These are phyloP conservation scores for Ceratobasidium sp. DNA, from an alignment of 1,284 basidiomycete species.

Conservation along the genomic window DNA sequence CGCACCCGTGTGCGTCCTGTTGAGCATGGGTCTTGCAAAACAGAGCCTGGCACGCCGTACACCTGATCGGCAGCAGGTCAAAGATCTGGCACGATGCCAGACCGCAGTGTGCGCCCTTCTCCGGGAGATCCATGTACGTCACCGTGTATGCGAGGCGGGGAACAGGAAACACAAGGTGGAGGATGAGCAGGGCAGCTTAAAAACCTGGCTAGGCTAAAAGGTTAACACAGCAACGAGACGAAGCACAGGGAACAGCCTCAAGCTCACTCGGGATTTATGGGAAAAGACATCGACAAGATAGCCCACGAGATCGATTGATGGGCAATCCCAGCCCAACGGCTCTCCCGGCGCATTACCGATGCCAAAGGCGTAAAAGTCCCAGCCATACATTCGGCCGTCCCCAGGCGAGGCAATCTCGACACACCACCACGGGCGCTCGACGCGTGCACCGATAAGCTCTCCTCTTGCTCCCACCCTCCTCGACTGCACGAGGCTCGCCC, in stretches of 20 bases:
- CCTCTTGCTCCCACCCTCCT: slow-evolving; percentile 22
- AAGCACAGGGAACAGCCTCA: background rate
- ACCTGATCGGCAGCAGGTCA: slow-evolving; percentile 76
- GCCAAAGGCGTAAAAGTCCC: background rate
- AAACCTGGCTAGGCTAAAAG: slow-evolving; percentile 39
- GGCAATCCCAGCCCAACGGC: slow-evolving; percentile 20
- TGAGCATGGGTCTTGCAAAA: slow-evolving; percentile 72
- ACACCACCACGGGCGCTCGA: slow-evolving; percentile 5
- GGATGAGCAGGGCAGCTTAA: slow-evolving; percentile 19
- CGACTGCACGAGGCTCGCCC: slow-evolving; percentile 17
- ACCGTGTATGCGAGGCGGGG: slow-evolving; percentile 6
- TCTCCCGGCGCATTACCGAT: background rate
- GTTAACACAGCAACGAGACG: slow-evolving; percentile 28
- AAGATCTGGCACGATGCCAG: slow-evolving; percentile 65
- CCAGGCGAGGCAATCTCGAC: background rate
- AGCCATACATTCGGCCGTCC: background rate
- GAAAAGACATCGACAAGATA: slow-evolving; percentile 20
- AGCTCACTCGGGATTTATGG: slow-evolving; percentile 5
- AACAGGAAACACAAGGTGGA: background rate
- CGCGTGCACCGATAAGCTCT: slow-evolving; percentile 35
- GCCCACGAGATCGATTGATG: slow-evolving; percentile 30
- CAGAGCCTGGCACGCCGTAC: slow-evolving; percentile 62
- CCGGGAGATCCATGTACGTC: slow-evolving; percentile 57
- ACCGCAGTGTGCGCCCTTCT: slow-evolving; percentile 70
- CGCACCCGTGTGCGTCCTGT: slow-evolving; percentile 71